Evolutionary conservation across 129 eudicot species (phyloP).

Genomic region (Pulicaria dysenterica): DNA sequence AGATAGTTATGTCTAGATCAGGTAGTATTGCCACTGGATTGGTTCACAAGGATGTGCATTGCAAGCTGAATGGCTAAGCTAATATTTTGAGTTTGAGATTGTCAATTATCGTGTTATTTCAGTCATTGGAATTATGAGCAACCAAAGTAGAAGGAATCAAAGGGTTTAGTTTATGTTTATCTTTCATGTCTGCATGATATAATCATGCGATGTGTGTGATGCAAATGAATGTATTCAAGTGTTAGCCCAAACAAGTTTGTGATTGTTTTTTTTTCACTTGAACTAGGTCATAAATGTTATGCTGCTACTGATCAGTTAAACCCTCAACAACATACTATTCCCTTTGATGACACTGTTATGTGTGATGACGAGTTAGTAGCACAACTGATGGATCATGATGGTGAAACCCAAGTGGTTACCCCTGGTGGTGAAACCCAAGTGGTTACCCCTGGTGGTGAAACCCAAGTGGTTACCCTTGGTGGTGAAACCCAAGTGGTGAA

Average conservation of each 20-base stretch:
- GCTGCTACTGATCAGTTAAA: conserved; percentile 30
- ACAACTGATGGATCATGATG: conserved; percentile 45
- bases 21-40: conserved; percentile 4
- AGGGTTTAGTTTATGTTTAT: background rate
- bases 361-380: conserved; percentile 63
- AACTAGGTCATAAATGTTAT: conserved; percentile 36
- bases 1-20: background rate
- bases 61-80: background rate
- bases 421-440: conserved; percentile 59
- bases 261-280: conserved; percentile 10
- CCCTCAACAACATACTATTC: conserved; percentile 28
- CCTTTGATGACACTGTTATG: conserved; percentile 42
- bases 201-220: background rate
- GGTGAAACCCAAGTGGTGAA: conserved; percentile 67
- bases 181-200: background rate
- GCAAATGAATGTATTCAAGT: background rate
- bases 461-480: conserved; percentile 50
- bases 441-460: conserved; percentile 50
- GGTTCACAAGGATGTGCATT: background rate
- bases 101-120: background rate
- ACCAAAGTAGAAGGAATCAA: background rate
- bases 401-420: conserved; percentile 50
- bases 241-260: background rate
- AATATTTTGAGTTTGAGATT: background rate
- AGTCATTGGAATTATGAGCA: background rate